Evolutionary conservation across 2,329 filamentous ascomycete species (phyloP).

Genomic region (Cadophora sp.): DNA sequence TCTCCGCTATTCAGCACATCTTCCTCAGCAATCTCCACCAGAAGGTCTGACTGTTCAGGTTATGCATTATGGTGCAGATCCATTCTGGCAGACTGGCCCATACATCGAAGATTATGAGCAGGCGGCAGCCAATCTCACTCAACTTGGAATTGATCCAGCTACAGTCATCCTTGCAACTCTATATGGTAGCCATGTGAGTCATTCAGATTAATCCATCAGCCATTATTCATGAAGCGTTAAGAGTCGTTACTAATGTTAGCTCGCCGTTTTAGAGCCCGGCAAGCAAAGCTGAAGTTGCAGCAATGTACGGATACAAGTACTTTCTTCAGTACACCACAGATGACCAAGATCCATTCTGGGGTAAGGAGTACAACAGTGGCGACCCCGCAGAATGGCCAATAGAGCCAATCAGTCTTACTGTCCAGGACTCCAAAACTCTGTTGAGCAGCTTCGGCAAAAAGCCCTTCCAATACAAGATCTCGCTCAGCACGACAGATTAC

Average conservation of each 20-base stretch:
- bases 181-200: neutral
- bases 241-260: too few species aligned
- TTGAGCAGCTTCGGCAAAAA: conserved; percentile 13
- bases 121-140: conserved; percentile 11
- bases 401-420: conserved; percentile 6
- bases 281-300: neutral
- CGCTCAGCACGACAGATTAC: neutral
- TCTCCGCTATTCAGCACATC: conserved; percentile 6
- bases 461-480: conserved; percentile 12
- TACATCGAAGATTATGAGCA: conserved; percentile 11
- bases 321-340: conserved; percentile 1
- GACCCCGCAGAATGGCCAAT: conserved; percentile 3
- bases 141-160: conserved; percentile 9
- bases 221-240: too few species aligned
- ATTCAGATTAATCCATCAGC: neutral
- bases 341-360: conserved; percentile 10
- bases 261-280: conserved; percentile 1
- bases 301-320: conserved; percentile 10
- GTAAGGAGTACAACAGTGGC: conserved; percentile 5
- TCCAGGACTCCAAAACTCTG: neutral
- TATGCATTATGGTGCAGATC: neutral
- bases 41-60: conserved; percentile 6
- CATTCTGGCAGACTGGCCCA: neutral
- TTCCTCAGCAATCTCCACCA: conserved; percentile 8
- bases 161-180: conserved; percentile 10